These are phyloP conservation scores for Amphibolis antarctica DNA, from an alignment of 106 monocot species.

Conservation along the genomic window DNA sequence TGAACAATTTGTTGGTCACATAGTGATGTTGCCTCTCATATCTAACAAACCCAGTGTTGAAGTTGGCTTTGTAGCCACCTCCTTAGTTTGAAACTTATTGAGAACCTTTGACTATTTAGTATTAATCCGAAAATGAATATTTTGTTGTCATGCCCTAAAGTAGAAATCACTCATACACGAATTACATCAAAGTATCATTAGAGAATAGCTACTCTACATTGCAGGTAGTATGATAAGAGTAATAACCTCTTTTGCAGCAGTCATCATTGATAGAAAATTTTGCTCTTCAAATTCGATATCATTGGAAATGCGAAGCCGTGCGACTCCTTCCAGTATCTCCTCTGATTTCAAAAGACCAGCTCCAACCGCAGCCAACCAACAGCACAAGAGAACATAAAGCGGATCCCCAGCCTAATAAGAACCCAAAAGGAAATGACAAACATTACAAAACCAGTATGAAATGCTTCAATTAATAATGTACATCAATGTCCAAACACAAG, in stretches of 20 bases:
- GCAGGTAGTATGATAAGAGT: background rate
- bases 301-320: constrained; percentile 79
- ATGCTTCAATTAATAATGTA: background rate
- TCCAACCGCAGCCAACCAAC: constrained; percentile 92
- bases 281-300: constrained; percentile 96
- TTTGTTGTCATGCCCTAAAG: no score
- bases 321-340: constrained; percentile 87
- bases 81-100: no score
- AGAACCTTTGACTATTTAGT: no score
- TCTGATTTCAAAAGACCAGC: constrained; percentile 82
- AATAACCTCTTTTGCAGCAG: constrained; percentile 63
- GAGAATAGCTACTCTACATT: no score
- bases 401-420: constrained; percentile 74
- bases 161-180: no score
- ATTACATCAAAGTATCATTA: no score
- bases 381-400: constrained; percentile 78
- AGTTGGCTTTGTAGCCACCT: no score
- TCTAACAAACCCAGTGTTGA: no score
- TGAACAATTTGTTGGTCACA: no score
- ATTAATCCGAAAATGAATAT: no score
- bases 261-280: constrained; percentile 66
- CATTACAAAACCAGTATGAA: background rate
- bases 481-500: background rate
- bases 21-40: no score
- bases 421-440: no score